Evolutionary conservation across 2,329 filamentous ascomycete species (phyloP).

Genomic region (Epicoccum nigrum): DNA sequence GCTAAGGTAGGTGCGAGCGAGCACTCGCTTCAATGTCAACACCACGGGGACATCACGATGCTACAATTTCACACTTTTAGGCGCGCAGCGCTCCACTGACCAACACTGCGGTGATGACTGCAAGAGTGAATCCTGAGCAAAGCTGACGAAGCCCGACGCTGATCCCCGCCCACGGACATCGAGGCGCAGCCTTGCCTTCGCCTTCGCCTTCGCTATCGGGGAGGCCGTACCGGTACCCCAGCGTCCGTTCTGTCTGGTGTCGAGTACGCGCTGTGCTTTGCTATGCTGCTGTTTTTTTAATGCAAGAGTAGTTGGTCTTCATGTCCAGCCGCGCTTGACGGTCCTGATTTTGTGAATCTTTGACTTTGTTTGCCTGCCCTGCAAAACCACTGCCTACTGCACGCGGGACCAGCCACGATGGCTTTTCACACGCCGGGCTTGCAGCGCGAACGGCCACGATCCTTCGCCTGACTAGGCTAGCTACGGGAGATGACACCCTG

Average conservation of each 20-base stretch:
- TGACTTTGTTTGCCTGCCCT: background rate
- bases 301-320: background rate
- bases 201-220: too few relatives aligned
- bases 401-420: background rate
- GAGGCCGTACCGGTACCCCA: background rate
- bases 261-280: background rate
- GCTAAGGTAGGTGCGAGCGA: too few relatives aligned
- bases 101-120: conserved; percentile 2
- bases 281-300: background rate
- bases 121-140: background rate
- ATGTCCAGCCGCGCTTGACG: background rate
- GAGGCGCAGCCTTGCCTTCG: conserved; percentile 12
- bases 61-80: background rate
- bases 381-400: background rate
- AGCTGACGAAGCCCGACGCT: conserved; percentile 1
- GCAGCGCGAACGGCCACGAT: background rate
- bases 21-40: background rate
- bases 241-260: background rate
- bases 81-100: background rate
- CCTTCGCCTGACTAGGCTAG: background rate
- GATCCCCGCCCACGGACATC: conserved; percentile 11
- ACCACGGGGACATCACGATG: background rate
- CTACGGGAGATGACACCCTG: background rate
- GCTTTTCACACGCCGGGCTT: background rate
- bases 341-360: background rate